These are phyloP conservation scores for Boletus rubroflammeus DNA, from an alignment of 768 basidiomycete species.

Conservation along the genomic window DNA sequence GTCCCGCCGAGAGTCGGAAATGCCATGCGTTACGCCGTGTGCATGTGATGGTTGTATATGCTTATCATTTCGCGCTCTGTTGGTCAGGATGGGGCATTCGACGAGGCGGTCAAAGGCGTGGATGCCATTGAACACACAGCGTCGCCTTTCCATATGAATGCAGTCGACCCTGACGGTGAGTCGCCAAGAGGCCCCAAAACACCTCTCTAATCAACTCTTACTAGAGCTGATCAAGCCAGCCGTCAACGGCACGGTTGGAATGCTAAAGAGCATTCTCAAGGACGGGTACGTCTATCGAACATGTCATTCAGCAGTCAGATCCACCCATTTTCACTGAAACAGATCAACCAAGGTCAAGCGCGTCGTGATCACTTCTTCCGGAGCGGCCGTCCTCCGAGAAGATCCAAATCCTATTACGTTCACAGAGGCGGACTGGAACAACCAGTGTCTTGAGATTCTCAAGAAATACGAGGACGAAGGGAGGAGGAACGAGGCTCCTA, in stretches of 20 bases:
- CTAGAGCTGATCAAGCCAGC: constrained; percentile 72
- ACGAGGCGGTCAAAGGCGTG: constrained; percentile 73
- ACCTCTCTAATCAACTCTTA: background rate
- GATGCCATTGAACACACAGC: constrained; percentile 70
- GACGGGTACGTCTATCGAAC: constrained; percentile 37
- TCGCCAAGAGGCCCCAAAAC: background rate
- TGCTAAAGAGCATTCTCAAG: constrained; percentile 58
- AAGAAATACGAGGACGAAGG: constrained; percentile 48
- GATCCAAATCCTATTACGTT: constrained; percentile 30
- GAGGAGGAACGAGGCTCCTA: constrained; percentile 33
- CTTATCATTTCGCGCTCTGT: background rate
- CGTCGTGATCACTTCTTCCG: constrained; percentile 66
- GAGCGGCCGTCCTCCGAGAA: constrained; percentile 41
- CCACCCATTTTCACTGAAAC: background rate
- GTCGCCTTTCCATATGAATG: constrained; percentile 53
- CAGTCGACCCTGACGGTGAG: constrained; percentile 41
- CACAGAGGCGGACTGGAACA: constrained; percentile 61
- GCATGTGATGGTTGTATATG: background rate
- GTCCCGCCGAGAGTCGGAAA: background rate
- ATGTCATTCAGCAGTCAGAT: background rate
- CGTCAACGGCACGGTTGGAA: constrained; percentile 61
- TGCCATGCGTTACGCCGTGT: background rate
- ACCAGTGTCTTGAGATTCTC: constrained; percentile 37
- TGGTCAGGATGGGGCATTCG: constrained; percentile 61
- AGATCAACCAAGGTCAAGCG: constrained; percentile 51